Conservation (phyloP, 768 basidiomycete genomes). For the Boletus pseudopeckii region DNA sequence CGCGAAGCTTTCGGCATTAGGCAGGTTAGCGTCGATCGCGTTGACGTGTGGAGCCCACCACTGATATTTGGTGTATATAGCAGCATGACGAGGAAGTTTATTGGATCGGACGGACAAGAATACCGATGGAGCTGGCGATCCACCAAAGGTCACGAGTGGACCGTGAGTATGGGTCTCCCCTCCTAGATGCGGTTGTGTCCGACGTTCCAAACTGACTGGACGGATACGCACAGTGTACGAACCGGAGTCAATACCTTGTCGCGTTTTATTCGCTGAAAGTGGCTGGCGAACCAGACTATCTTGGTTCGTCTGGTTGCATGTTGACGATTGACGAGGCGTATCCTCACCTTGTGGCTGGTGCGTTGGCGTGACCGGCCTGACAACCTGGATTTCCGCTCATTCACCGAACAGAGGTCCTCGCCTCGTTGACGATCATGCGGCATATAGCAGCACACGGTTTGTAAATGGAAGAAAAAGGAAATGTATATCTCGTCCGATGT, state of each 20-base stretch:
- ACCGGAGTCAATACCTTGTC: slow-evolving; percentile 47
- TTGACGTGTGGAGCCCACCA: background rate
- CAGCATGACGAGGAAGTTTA: slow-evolving; percentile 48
- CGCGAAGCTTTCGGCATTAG: slow-evolving; percentile 34
- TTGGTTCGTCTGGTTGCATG: slow-evolving; percentile 55
- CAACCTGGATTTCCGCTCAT: slow-evolving; percentile 11
- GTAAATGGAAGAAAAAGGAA: slow-evolving; percentile 18
- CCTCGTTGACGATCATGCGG: slow-evolving; percentile 61
- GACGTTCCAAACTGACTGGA: background rate
- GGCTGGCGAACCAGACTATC: slow-evolving; percentile 52
- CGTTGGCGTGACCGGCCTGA: slow-evolving; percentile 17
- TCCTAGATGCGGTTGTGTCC: background rate
- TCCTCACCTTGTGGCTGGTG: slow-evolving; percentile 54
- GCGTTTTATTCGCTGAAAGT: slow-evolving; percentile 60
- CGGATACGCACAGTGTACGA: slow-evolving; percentile 46
- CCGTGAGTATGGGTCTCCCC: slow-evolving; percentile 38
- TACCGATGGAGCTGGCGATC: slow-evolving; percentile 58
- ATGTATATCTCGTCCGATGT: slow-evolving; percentile 3
- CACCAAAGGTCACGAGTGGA: slow-evolving; percentile 58
- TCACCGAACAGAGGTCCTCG: slow-evolving; percentile 49
- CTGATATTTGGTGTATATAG: slow-evolving; percentile 28
- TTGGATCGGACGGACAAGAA: slow-evolving; percentile 54
- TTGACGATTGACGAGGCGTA: slow-evolving; percentile 62
- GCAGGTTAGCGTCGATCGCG: slow-evolving; percentile 38
- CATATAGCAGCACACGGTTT: slow-evolving; percentile 50